These are phyloP conservation scores for Effrenium voratum DNA, from an alignment of 73 alveolate genomes.

Conservation along the genomic window DNA sequence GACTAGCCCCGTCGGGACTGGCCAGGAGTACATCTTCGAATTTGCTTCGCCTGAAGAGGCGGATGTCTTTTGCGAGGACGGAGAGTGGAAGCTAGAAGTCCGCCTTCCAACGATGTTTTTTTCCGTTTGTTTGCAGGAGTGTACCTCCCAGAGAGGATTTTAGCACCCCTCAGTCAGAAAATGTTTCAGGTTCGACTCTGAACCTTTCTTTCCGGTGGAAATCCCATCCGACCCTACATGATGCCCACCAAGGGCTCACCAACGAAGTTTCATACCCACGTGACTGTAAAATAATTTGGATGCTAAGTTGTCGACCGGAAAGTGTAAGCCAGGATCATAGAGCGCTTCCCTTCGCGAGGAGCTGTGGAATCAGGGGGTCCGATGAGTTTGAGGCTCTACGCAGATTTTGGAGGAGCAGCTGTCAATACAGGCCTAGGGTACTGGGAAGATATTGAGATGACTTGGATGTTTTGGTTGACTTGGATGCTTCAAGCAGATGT, in stretches of 20 bases:
- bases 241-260: not conserved
- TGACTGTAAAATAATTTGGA: not conserved
- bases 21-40: conserved; percentile 62
- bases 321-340: not conserved
- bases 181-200: not conserved
- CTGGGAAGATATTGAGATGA: no score
- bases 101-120: not conserved
- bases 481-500: no score
- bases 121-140: not conserved
- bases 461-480: no score
- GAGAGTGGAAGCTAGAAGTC: no score
- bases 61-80: conserved; percentile 89
- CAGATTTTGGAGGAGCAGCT: no score
- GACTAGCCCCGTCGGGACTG: not conserved
- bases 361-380: conserved; percentile 65
- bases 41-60: conserved; percentile 62
- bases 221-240: not conserved
- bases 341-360: not conserved
- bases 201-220: not conserved
- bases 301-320: not conserved
- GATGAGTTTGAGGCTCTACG: no score
- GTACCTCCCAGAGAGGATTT: not conserved
- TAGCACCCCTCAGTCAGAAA: not conserved
- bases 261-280: not conserved
- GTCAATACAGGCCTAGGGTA: no score